These are phyloP conservation scores for Citrus sinensis DNA, from an alignment of 345 rosid species.

Conservation along the genomic window DVS_A1.0 CM039169.1:30900001-30900500, in stretches of 20 bases:
- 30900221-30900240: background rate
- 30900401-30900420: background rate
- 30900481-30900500: background rate
- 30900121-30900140: background rate
- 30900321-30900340: background rate
- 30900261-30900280: background rate
- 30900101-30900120: conserved; percentile 12
- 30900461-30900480: background rate
- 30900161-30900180: conserved; percentile 21
- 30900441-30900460: background rate
- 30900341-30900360: conserved; percentile 20
- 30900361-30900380: background rate
- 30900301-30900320: background rate
- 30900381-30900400: background rate
- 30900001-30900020: background rate
- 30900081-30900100: background rate
- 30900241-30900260: background rate
- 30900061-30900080: background rate
- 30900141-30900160: conserved; percentile 4
- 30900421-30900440: background rate
- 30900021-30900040: conserved; percentile 1
- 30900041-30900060: background rate
- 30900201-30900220: background rate
- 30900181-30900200: background rate
- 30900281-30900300: background rate